A percentile compares a stretch with the other conserved stretches of the same genome.
Evolutionary conservation across 2,329 filamentous ascomycete genomes (phyloP).

Genomic region (Pochonia chlamydosporia): DNA sequence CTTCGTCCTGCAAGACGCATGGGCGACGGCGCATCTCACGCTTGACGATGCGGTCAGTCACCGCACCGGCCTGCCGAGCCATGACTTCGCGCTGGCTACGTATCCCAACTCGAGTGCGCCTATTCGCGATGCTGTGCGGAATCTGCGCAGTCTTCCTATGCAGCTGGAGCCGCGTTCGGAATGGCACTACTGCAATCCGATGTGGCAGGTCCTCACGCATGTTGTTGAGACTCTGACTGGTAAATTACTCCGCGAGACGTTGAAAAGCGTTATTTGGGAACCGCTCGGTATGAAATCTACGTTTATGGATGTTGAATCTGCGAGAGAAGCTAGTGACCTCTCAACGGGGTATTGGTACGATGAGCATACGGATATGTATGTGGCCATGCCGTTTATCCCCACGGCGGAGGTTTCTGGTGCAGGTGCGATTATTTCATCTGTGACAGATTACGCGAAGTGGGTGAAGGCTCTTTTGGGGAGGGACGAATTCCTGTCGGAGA

Average conservation of each 20-base stretch:
- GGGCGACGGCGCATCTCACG: conserved; percentile 41
- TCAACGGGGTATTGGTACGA: conserved; percentile 37
- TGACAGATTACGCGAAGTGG: conserved; percentile 46
- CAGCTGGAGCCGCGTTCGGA: conserved; percentile 35
- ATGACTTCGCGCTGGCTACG: conserved; percentile 21
- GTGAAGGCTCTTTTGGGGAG: conserved; percentile 36
- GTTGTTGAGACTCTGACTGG: conserved; percentile 39
- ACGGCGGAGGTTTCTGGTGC: conserved; percentile 29
- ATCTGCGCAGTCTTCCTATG: conserved; percentile 39
- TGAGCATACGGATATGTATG: conserved; percentile 16
- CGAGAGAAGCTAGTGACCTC: conserved; percentile 20
- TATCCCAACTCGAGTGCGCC: not conserved
- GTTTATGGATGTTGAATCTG: conserved; percentile 23
- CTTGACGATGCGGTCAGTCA: conserved; percentile 50
- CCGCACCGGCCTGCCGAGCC: conserved; percentile 41
- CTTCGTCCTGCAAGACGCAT: conserved; percentile 41
- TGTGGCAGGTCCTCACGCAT: conserved; percentile 39
- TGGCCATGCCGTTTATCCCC: conserved; percentile 20
- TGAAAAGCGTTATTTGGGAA: conserved; percentile 35
- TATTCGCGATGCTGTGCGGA: conserved; percentile 30
- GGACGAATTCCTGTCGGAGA: conserved; percentile 15
- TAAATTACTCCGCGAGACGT: conserved; percentile 30
- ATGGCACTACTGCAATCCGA: conserved; percentile 46
- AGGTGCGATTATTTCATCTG: conserved; percentile 37
- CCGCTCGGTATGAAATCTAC: conserved; percentile 43